Conservation (phyloP, 2,329 filamentous ascomycete species). For the Thielaviopsis populi region DNA sequence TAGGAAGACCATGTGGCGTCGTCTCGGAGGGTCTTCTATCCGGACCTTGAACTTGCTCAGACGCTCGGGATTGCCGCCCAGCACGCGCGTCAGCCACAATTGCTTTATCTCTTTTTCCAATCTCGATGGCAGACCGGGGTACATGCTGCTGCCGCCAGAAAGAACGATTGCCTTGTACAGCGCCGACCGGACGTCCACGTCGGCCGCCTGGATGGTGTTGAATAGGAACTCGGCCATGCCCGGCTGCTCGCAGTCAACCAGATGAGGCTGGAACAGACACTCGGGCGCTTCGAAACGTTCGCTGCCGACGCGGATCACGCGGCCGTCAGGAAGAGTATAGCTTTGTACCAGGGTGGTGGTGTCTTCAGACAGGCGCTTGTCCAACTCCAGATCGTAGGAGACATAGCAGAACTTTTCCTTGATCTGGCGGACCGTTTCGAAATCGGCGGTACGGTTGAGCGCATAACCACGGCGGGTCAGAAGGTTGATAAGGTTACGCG, state of each 20-base stretch:
- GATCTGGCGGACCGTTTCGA: conserved; percentile 96
- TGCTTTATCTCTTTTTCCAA: conserved; percentile 99
- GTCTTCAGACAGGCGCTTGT: conserved; percentile 91
- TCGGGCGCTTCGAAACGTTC: conserved; percentile 97
- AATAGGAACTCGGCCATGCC: conserved; percentile 95
- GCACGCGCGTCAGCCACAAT: conserved; percentile 84
- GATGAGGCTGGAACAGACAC: conserved; percentile 94
- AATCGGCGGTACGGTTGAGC: conserved; percentile 94
- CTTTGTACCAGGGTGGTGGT: conserved; percentile 94
- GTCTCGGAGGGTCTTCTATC: conserved; percentile 91
- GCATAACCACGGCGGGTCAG: conserved; percentile 89
- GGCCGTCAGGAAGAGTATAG: conserved; percentile 91
- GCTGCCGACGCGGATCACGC: conserved; percentile 88
- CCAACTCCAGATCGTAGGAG: conserved; percentile 90
- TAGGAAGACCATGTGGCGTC: conserved; percentile 98
- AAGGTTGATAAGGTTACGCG: conserved; percentile 92
- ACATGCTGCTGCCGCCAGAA: conserved; percentile 97
- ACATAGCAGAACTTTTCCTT: conserved; percentile 99
- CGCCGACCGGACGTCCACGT: conserved; percentile 85
- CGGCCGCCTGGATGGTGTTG: conserved; percentile 93
- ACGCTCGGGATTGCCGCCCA: conserved; percentile 82
- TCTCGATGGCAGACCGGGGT: conserved; percentile 83
- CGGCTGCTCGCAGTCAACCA: conserved; percentile 93
- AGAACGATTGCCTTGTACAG: conserved; percentile 96
- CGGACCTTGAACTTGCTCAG: conserved; percentile 98